Evolutionary conservation across 129 eudicot genomes (phyloP), one percentile per base, ranked within the genome.

Genomic region (Silybum marianum): DNA sequence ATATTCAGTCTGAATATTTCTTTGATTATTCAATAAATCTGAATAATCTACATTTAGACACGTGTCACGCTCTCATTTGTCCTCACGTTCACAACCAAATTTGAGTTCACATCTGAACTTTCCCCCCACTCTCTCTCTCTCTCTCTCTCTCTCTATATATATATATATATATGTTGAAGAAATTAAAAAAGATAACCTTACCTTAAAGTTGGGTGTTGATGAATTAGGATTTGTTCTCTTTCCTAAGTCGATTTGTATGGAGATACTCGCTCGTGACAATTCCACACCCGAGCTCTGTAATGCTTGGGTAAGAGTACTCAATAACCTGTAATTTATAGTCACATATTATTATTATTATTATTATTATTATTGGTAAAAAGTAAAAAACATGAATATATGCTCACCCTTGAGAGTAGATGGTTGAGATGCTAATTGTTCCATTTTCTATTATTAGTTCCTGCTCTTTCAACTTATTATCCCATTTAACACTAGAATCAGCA

Each of bases 341-440:
- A 40, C 23, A 78, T 38, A 78, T n/a, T 21, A 67, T 78, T 58
- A 77, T 46, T 44, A 10, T 6, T 36, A 65, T 28, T 26, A 26
- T 26, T 32, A 32, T 77, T 32, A 40, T 23, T 60, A 18, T 80
- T 24, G 30, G 42, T 46, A 19, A 66, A 26, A 81, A 54, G 7
- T 6, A 40, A 40, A 73, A 67, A 16, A 62, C 18, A 30, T 25
- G 69, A 63, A 71, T 22, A 26, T 18, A 48, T 11, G 84, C 10
- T 62, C 16, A 95, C 99, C 91, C 94, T 86, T 92, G 97, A 32
- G 99, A 95, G 77, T 95, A 95, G 44, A 88, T 81, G 81, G 90
- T 85, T 9, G 99, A 95, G 84, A 95, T 86, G 84, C 91, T 92
- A 16, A 92, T 90, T 38, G 94, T 95, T 28, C 99, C 99, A 62